Base-by-base conservation (phyloP, 306 rosid genomes). In the Cucurbita moschata region DNA sequence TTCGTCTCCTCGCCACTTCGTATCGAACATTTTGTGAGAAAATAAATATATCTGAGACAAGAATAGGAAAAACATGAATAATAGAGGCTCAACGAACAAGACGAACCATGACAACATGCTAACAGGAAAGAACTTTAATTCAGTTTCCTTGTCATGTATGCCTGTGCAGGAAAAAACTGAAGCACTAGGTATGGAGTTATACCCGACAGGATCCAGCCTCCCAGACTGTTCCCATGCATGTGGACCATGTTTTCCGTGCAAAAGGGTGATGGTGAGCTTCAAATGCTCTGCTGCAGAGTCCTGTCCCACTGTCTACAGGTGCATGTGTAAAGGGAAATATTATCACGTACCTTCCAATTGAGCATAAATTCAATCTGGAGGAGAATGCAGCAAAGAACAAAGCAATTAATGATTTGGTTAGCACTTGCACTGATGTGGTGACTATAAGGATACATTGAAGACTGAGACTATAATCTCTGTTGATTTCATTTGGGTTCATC, bases 151-250 rank as follows among this genome's bases (percentile, higher is more conserved):
- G 44, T 13, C 39, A 16, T 9, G 62, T 1, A 69, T 81, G 71
- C 47, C 75, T 79, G 62, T 63, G 54, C 44, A 86, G 89, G 78
- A 78, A 54, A 81, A 57, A 75, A 79, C 55, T 80, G 78, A 73
- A 71, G 86, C 74, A 6, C 12, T 71, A 49, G 86, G 76, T 52
- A 85, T 79, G 89, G 95, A 90, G 71, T 74, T 81, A n/a, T 86
- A 79, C 78, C 89, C 89, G 52, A 89, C 84, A 0, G 97, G 96
- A 2, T 94, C 97, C 11, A 89, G 79, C 76, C 79, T 94, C 80
- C 97, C 98, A 35, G 95, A 94, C 80, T 94, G 98, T 60, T 86
- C 97, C 7, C 98, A 87, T 77, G 98, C 98, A 21, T 90, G 98
- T 58, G 98, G 98, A 42, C 88, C 97, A 19, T 94, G 98, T 64